Evolutionary conservation across 2,329 filamentous ascomycete species (phyloP), one percentile per base, ranked within the genome.

Genomic region (Metarhizium album): DNA sequence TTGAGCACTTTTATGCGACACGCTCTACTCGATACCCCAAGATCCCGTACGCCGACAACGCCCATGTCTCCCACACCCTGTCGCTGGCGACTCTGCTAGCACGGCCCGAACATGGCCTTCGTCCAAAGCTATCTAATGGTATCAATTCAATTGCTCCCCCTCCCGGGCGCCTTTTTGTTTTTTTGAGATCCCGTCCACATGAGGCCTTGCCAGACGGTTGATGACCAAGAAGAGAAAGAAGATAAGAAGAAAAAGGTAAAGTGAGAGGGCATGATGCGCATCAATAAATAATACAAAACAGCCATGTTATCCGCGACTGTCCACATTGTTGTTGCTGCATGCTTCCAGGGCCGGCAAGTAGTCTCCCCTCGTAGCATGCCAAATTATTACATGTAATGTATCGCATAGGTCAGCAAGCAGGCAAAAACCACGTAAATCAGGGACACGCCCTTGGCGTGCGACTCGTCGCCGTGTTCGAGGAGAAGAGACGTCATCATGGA

Each of bases 41-140:
- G 8, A 18, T 31, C 22, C 23, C 35, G 16, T 40, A 46, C 52
- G 47, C 50, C 47, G 38, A 18, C 31, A 52, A 49, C 50, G 49
- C n/a, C 50, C 47, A 11, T 29, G 24, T 42, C 46, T 40, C 42
- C 31, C 7, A 24, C 22, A 37, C 42, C 43, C 38, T n/a, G 5
- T 9, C 11, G 16, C 40, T 18, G n/a, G 40, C 7, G 40, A 13
- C 8, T 11, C 20, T 18, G 8, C 16, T 23, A 20, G 18, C n/a
- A 18, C 37, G 31, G 24, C 11, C 23, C 38, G 22, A 22, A 48
- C 9, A 33, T 37, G 48, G 18, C 11, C 18, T 45, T 35, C 5
- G 42, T 24, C 46, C n/a, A 9, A 27, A 40, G 35, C 20, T 45
- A 42, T 47, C 42, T 42, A 47, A 38, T 52, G 35, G 40, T 48